Conservation (phyloP, 2,329 filamentous ascomycete genomes). For the Colletotrichum endophyticum region DNA sequence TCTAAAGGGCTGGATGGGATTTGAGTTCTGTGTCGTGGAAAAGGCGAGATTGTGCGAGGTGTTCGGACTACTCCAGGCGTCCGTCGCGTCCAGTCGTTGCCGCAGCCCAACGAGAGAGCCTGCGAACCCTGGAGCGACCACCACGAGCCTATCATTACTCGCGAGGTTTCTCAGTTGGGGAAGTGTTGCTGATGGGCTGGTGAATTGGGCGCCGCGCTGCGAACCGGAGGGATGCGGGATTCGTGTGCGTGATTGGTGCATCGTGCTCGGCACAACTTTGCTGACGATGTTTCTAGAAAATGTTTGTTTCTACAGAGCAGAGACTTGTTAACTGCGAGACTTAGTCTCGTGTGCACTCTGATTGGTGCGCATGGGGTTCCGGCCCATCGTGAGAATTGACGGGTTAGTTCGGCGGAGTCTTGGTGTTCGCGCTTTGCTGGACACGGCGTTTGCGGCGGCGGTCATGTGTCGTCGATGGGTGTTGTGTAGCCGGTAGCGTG, state of each 20-base stretch:
- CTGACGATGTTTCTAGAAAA: neutral
- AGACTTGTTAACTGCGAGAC: neutral
- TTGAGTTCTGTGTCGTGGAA: neutral
- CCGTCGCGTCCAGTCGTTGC: neutral
- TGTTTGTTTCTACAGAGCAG: neutral
- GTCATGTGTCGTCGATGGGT: neutral
- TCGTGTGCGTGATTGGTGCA: neutral
- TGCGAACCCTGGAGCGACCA: neutral
- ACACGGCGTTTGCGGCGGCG: neutral
- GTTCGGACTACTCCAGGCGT: neutral
- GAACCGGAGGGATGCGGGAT: neutral
- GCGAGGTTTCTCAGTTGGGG: neutral
- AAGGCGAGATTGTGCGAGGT: neutral
- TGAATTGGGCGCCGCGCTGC: neutral
- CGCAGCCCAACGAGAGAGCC: neutral
- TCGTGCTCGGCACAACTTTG: neutral
- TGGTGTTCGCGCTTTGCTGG: neutral
- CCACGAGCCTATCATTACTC: neutral
- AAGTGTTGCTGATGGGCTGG: neutral
- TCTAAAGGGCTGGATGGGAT: neutral
- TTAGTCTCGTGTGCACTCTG: neutral
- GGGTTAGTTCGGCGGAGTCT: neutral
- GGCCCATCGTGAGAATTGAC: neutral
- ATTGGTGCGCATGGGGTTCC: neutral
- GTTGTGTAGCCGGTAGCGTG: neutral